Percentiles rank a stretch among this genome's conserved stretches.
Conservation (phyloP, 768 basidiomycete genomes). For the Albatrellus ellisii region DNA sequence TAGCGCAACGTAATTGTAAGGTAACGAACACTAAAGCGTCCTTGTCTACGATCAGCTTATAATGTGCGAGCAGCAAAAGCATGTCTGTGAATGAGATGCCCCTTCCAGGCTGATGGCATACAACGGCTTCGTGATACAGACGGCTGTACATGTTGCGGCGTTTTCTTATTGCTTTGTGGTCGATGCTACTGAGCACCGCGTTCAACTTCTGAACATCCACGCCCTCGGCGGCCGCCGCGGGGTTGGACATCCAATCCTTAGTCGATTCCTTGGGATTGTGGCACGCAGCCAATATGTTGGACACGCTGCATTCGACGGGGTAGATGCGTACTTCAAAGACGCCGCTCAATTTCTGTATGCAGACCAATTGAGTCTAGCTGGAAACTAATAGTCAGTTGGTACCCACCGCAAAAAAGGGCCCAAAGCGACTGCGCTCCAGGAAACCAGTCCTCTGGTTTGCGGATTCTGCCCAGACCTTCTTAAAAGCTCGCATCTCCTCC, state of each 20-base stretch:
- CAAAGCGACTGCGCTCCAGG: constrained; percentile 55
- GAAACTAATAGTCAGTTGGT: background rate
- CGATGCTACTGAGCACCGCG: constrained; percentile 45
- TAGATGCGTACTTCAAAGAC: constrained; percentile 86
- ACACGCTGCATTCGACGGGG: constrained; percentile 50
- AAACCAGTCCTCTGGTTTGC: constrained; percentile 70
- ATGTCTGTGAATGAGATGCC: constrained; percentile 90
- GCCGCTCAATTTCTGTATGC: constrained; percentile 64
- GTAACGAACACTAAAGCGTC: constrained; percentile 73
- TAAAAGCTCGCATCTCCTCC: constrained; percentile 89
- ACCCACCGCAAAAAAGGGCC: constrained; percentile 74
- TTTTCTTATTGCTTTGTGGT: constrained; percentile 46
- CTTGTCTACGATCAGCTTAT: constrained; percentile 82
- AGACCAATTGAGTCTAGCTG: constrained; percentile 2
- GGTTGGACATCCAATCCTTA: constrained; percentile 23
- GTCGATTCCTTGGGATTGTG: too few species aligned
- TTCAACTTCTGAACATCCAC: constrained; percentile 56
- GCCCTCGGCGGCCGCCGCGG: constrained; percentile 23
- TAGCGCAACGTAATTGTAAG: background rate
- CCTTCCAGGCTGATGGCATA: constrained; percentile 53
- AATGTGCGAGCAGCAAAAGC: constrained; percentile 78
- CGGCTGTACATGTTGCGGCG: constrained; percentile 61
- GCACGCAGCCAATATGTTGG: constrained; percentile 41
- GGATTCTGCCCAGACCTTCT: constrained; percentile 85
- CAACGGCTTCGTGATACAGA: constrained; percentile 77